Conservation (phyloP, 2,329 filamentous ascomycete genomes). For the Pseudocercospora cruenta region DNA sequence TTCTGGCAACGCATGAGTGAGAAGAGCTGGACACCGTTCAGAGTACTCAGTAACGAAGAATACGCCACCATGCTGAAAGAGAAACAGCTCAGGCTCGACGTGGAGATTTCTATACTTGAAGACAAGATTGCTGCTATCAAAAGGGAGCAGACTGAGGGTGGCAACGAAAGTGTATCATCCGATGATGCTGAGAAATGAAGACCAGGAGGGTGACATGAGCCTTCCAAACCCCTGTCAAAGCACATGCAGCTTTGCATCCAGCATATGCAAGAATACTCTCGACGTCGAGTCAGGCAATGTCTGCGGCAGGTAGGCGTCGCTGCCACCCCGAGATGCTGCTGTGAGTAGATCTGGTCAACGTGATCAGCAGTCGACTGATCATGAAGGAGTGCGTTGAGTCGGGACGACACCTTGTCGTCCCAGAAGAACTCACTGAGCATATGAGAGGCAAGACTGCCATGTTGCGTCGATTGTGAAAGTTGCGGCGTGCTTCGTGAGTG, state of each 20-base stretch:
- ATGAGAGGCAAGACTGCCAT: not conserved
- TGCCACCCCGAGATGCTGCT: too few relatives aligned
- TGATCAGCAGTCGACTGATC: not conserved
- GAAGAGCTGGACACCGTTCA: slow-evolving; percentile 73
- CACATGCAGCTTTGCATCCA: not conserved
- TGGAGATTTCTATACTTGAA: slow-evolving; percentile 76
- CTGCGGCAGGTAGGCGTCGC: too few relatives aligned
- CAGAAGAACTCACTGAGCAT: not conserved
- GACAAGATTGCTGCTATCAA: slow-evolving; percentile 67
- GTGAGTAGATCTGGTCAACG: too few relatives aligned
- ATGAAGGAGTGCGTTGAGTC: not conserved
- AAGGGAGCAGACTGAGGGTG: slow-evolving; percentile 24
- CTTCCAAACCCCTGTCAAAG: not conserved
- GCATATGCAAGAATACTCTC: not conserved
- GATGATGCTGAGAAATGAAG: not conserved
- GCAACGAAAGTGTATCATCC: not conserved
- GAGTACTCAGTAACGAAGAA: slow-evolving; percentile 70
- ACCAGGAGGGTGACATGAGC: not conserved
- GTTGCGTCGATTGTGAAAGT: not conserved
- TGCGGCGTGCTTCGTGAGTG: not conserved
- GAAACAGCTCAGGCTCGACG: slow-evolving; percentile 71
- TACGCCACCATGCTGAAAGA: slow-evolving; percentile 72
- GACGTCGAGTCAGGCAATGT: not conserved
- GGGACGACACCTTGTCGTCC: not conserved
- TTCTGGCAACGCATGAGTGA: slow-evolving; percentile 57